Evolutionary conservation across 768 basidiomycete genomes (phyloP), one percentile per base, ranked within the genome.

Genomic region (Crassisporium funariophilum): DNA sequence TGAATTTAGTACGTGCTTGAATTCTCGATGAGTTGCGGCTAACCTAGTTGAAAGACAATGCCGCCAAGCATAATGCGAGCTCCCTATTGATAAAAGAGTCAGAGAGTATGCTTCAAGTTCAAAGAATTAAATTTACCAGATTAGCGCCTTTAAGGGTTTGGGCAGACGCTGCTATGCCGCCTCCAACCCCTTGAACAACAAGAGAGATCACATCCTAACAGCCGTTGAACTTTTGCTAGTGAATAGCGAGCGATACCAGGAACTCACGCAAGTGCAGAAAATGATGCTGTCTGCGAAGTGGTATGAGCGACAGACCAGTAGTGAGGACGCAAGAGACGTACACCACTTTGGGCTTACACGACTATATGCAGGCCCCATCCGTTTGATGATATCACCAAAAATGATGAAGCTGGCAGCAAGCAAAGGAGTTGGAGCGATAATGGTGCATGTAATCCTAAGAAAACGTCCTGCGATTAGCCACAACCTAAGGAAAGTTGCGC

Each of bases 351-450:
- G 71, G 31, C 50, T 58, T 4, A 82, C 49, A 0, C 78, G 64
- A 50, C 75, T 77, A 59, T 79, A 79, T 22, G 66, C 56, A 1
- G 65, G 39, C 1, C 77, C 79, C 15, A 81, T 59, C 5, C 52
- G 50, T 11, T 50, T 53, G 41, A 81, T 75, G 47, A 81, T 66
- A 20, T 59, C 56, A 3, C 78, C 79, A 5, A 84, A 66, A 9
- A 81, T 73, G 37, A 82, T 67, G 57, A 84, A 86, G 54, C 76
- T 79, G 16, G 79, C 79, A 0, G 81, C 81, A 9, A 78, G 60
- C 33, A 81, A 61, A 24, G 79, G 79, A 0, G 79, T 79, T 2
- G 83, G 83, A 2, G 70, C 74, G 41, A 83, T 62, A 50, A 84
- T 80, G 0, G 77, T 76, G 10, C 65, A 62, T 13, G 65, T 62